Percentiles rank a stretch among this genome's conserved stretches.
Conservation (phyloP, 2,329 filamentous ascomycete genomes). For the Colletotrichum australisinense region DNA sequence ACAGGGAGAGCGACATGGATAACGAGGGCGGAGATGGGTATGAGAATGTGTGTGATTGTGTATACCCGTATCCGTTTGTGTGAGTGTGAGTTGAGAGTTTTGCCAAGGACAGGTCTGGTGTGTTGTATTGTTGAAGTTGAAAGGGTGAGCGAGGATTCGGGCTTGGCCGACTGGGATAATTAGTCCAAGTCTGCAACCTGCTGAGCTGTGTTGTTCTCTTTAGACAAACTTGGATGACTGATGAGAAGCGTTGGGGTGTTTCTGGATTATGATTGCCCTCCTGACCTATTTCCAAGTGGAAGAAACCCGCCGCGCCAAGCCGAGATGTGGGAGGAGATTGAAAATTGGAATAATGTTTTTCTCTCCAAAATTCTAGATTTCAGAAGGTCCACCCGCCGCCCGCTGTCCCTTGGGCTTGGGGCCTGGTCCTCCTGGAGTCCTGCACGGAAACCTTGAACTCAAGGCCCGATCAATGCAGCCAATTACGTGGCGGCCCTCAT, state of each 20-base stretch:
- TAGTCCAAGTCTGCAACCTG: neutral
- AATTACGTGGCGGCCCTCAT: neutral
- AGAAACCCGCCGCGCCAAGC: neutral
- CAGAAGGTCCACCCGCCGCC: neutral
- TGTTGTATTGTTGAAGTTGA: neutral
- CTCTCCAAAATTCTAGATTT: neutral
- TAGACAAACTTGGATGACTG: neutral
- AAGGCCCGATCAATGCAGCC: neutral
- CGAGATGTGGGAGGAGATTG: neutral
- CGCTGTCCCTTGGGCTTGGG: no score
- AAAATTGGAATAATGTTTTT: neutral
- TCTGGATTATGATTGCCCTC: neutral
- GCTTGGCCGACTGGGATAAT: neutral
- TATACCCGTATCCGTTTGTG: no score
- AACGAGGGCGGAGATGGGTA: neutral
- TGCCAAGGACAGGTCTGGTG: neutral
- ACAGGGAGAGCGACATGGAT: conserved; percentile 22
- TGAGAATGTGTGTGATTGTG: neutral
- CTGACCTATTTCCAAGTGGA: neutral
- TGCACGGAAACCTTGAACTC: neutral
- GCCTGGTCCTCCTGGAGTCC: neutral
- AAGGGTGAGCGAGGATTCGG: neutral
- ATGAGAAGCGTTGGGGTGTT: neutral
- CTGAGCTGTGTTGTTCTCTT: neutral
- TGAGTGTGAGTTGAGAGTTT: neutral